A percentile compares a stretch with the other conserved stretches of the same genome.
Conservation (phyloP, 345 rosid genomes). For the Erucastrum elatum region DNA sequence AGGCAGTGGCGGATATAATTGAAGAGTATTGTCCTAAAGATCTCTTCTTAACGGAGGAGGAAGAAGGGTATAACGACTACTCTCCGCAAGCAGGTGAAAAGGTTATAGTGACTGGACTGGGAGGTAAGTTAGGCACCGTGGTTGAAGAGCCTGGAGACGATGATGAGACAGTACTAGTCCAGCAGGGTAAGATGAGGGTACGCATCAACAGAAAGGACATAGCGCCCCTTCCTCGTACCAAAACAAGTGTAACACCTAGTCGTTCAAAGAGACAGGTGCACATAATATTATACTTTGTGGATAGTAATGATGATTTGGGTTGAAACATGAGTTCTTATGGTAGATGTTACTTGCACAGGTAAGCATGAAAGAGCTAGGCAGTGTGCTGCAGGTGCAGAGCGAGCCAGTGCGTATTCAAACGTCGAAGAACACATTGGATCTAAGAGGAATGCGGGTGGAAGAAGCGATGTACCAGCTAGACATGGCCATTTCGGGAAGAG, state of each 20-base stretch:
- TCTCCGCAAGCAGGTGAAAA: constrained; percentile 69
- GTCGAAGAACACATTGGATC: constrained; percentile 77
- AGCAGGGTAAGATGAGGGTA: constrained; percentile 77
- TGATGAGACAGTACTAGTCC: constrained; percentile 65
- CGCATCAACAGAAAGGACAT: constrained; percentile 65
- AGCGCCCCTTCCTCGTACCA: constrained; percentile 43
- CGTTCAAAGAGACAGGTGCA: constrained; percentile 58
- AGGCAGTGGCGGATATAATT: constrained; percentile 61
- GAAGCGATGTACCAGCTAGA: constrained; percentile 71
- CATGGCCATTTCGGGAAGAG: constrained; percentile 59
- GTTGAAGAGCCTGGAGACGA: constrained; percentile 71
- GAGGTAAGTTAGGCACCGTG: constrained; percentile 72
- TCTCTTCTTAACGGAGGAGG: constrained; percentile 23
- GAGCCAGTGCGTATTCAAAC: constrained; percentile 56
- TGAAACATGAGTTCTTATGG: background rate
- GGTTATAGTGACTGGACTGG: constrained; percentile 67
- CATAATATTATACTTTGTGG: background rate
- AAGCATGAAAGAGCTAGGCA: constrained; percentile 41
- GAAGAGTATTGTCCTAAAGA: constrained; percentile 53
- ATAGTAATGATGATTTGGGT: background rate
- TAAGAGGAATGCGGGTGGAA: constrained; percentile 78
- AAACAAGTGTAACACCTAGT: constrained; percentile 33
- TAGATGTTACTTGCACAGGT: constrained; percentile 14
- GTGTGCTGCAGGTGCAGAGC: constrained; percentile 36
- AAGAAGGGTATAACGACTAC: constrained; percentile 45